These are phyloP conservation scores for Podaxis mareebaensis DNA, from an alignment of 768 basidiomycete species.

Conservation along the genomic window DNA sequence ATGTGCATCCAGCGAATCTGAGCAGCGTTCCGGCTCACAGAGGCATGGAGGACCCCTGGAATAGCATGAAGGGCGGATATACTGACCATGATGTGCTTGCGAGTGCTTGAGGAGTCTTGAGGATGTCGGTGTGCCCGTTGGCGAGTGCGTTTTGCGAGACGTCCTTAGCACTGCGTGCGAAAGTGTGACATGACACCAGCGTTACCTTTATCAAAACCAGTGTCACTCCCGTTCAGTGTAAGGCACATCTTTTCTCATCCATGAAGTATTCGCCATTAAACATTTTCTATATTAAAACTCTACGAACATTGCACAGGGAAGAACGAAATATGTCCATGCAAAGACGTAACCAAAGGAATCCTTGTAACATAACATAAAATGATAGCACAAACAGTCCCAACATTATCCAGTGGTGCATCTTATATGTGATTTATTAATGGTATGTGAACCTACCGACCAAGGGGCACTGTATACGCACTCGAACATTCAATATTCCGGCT, in stretches of 20 bases:
- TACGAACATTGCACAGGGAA: neutral
- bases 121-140: conserved; percentile 46
- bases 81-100: conserved; percentile 50
- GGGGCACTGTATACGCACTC: neutral
- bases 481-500: neutral
- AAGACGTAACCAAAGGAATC: conserved; percentile 1
- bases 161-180: conserved; percentile 34
- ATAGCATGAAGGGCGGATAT: conserved; percentile 23
- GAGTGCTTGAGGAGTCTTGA: conserved; percentile 44
- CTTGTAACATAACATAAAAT: neutral
- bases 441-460: neutral
- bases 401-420: conserved; percentile 8
- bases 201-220: neutral
- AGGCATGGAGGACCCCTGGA: conserved; percentile 23
- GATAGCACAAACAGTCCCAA: neutral
- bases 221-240: neutral
- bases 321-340: conserved; percentile 5
- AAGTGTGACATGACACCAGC: conserved; percentile 21
- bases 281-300: neutral
- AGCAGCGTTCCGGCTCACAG: conserved; percentile 22
- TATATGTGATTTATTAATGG: neutral
- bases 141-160: conserved; percentile 36
- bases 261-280: neutral
- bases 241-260: neutral
- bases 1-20: conserved; percentile 40